Evolutionary conservation across 148 eudicot genomes (phyloP), one percentile per base, ranked within the genome.

Genomic region (Vaccinium corymbosum): DNA sequence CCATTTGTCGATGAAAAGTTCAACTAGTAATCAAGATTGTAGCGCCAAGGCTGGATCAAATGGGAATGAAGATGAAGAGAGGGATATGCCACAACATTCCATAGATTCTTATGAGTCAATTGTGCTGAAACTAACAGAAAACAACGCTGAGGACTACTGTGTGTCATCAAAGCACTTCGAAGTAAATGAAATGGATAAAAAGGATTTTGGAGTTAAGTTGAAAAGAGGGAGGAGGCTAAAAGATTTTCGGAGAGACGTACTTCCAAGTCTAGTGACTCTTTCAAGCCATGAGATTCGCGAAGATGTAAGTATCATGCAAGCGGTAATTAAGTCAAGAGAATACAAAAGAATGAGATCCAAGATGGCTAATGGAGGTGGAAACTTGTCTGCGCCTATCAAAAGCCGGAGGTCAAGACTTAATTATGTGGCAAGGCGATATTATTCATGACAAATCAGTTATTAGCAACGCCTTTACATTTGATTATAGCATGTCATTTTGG

Each of bases 181-280:
- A 74, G 84, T 90, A 35, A 79, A 83, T n/a, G 86, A 64, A 52
- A 51, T 80, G 25, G 89, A 84, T 42, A 86, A 75, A 57, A 93
- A 84, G 85, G 92, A 86, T 49, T 49, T 15, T 57, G 85, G 85
- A 56, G 81, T 84, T 25, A 87, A 88, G 89, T 84, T 89, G 82
- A 93, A 85, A 89, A 85, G 95, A 56, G 98, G 98, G 56, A 90
- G 92, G 53, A 89, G 98, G 46, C 78, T 93, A 80, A 93, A 89
- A 75, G 92, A 94, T 81, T 94, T 94, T 83, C 93, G 87, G 85
- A 94, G 85, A 84, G 98, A 93, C 70, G 86, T 94, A 86, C 88
- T 94, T 38, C 93, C 95, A 0, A 49, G 88, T 38, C 79, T 93
- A 78, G 86, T 94, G 27, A 84, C 91, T 14, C 91, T 94, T 81